These are phyloP conservation scores for Phytophthora cactorum DNA, from an alignment of 352 stramenopile species.

Conservation along the genomic window DNA sequence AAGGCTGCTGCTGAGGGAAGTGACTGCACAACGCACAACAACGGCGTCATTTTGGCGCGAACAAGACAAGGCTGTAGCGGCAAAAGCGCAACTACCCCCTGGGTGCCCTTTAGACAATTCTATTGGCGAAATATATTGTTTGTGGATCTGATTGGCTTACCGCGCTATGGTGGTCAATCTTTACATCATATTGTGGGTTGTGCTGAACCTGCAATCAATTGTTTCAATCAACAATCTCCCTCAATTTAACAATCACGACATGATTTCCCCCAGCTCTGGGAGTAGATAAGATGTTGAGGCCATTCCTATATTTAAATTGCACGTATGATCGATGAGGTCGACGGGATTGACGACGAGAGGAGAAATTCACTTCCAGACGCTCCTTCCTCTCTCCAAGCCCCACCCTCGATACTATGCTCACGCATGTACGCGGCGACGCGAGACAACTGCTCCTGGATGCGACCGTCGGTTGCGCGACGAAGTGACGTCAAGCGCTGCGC, in stretches of 20 bases:
- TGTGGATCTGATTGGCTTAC: neutral
- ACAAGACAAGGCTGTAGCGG: neutral
- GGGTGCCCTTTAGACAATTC: neutral
- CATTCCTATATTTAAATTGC: too few relatives aligned
- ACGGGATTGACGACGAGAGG: too few relatives aligned
- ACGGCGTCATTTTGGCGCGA: neutral
- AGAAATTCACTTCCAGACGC: too few relatives aligned
- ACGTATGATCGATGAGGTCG: too few relatives aligned
- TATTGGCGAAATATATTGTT: neutral
- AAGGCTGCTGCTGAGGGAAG: neutral
- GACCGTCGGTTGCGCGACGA: too few relatives aligned
- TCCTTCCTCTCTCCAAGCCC: too few relatives aligned
- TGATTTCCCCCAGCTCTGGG: neutral
- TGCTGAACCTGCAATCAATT: constrained; percentile 1
- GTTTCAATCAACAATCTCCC: constrained; percentile 2
- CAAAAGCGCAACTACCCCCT: neutral
- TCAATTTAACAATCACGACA: constrained; percentile 5
- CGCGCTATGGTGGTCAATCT: neutral
- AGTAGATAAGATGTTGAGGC: too few relatives aligned
- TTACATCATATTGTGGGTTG: constrained; percentile 1
- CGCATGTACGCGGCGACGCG: too few relatives aligned
- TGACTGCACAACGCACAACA: neutral
- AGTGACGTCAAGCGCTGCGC: too few relatives aligned
- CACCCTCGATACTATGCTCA: too few relatives aligned
- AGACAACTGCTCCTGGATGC: too few relatives aligned